Evolutionary conservation across 768 basidiomycete species (phyloP).

Genomic region (Boletus reticulatus): DNA sequence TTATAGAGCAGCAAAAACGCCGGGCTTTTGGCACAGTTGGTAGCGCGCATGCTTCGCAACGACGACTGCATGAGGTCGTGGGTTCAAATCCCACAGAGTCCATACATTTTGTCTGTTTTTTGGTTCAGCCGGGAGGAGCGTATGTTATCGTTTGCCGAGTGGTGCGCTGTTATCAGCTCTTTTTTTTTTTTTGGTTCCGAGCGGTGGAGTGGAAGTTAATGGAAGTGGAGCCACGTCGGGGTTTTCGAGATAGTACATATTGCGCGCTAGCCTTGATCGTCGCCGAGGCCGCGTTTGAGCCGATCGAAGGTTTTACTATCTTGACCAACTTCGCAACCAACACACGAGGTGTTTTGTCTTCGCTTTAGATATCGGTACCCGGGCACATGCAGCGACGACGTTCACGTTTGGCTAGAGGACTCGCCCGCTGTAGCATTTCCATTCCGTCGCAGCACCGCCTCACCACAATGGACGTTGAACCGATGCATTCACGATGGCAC

Average conservation of each 20-base stretch:
- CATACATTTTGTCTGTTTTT: conserved; percentile 4
- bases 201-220: background rate
- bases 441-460: conserved; percentile 39
- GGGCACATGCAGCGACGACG: conserved; percentile 67
- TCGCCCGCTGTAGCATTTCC: conserved; percentile 52
- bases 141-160: too few relatives aligned
- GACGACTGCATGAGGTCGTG: conserved; percentile 31
- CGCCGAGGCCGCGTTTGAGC: background rate
- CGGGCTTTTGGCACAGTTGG: conserved; percentile 54
- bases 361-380: background rate
- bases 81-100: conserved; percentile 37
- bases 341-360: background rate
- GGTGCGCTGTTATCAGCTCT: too few relatives aligned
- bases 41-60: conserved; percentile 34
- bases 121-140: too few relatives aligned
- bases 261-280: background rate
- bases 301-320: conserved; percentile 2
- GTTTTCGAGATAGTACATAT: too few relatives aligned
- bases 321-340: background rate
- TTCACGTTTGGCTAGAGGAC: conserved; percentile 41
- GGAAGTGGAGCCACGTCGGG: background rate
- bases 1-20: too few relatives aligned
- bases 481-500: conserved; percentile 52
- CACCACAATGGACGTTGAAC: conserved; percentile 42
- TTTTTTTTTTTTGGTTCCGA: background rate